Evolutionary conservation across 2,329 filamentous ascomycete genomes (phyloP), one percentile per base, ranked within the genome.

Genomic region (Beauveria asiatica): DNA sequence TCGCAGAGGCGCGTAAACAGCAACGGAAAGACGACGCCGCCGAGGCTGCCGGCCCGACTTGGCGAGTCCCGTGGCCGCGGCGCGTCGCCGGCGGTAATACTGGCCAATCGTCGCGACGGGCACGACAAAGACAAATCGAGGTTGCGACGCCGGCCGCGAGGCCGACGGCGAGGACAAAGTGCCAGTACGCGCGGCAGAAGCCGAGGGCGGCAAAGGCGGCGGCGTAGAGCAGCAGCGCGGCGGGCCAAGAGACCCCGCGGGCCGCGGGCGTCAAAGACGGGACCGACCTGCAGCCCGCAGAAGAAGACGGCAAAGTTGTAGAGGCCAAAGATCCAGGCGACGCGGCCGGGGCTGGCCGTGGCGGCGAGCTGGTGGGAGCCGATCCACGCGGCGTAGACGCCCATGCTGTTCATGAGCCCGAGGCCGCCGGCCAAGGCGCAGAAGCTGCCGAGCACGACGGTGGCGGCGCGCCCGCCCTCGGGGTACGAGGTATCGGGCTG

Each of bases 41-140:
- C 87, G 17, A 80, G 63, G 7, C 74, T 76, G 0, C 84, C 84
- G 2, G 2, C 89, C 87, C 0, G 86, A 85, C 3, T 87, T 82
- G 17, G 89, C 89, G 48, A 93, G 78, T 16, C 90, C 90, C 1
- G 87, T 92, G 9, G 90, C 89, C 55, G 88, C 80, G 3, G 86
- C 90, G n/a, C 90, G 83, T 57, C 83, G 84, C 16, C 70, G 71
- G 21, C 85, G 80, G 76, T 94, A 95, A 74, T 84, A 93, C 69
- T 93, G 90, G 0, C 87, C 87, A 45, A 92, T 83, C 19, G 86
- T 83, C 11, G 86, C 84, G 63, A 92, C 62, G 8, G 60, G 62
- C n/a, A 62, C 62, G 11, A 62, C 62, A 48, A 61, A 64, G 33
- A 61, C n/a, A 33, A 33, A 62, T 57, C 3, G 59, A 57, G 3